Conservation (phyloP, 257 asterid species). For the Fraxinus excelsior region DNA sequence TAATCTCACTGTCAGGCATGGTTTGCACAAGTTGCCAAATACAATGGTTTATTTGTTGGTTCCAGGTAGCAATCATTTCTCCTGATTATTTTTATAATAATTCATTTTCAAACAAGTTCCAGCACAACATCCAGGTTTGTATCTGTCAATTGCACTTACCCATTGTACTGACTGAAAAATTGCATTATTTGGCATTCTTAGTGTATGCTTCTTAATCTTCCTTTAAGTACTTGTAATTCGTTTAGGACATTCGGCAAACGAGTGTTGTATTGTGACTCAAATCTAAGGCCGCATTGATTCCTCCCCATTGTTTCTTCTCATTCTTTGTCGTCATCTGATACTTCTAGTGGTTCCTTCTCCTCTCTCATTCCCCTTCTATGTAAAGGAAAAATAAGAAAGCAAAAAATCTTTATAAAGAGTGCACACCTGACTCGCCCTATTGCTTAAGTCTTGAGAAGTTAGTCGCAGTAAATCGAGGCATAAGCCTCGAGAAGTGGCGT, state of each 20-base stretch:
- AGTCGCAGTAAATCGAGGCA: no score
- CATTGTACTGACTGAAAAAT: background rate
- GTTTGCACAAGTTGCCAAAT: conserved; percentile 82
- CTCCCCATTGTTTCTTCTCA: background rate
- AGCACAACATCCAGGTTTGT: background rate
- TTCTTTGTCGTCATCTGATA: background rate
- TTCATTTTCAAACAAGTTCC: background rate
- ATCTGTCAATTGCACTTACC: background rate
- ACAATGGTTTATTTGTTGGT: conserved; percentile 89
- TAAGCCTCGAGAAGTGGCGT: background rate
- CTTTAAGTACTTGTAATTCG: background rate
- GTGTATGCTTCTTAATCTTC: background rate
- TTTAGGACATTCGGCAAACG: background rate
- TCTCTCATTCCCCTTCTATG: background rate
- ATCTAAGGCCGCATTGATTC: background rate
- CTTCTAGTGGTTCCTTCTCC: background rate
- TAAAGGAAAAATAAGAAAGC: background rate
- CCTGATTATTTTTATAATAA: conserved; percentile 5
- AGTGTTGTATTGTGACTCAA: background rate
- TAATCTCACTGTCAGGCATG: conserved; percentile 68
- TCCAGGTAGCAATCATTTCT: conserved; percentile 66
- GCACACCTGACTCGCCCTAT: background rate
- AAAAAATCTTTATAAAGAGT: background rate
- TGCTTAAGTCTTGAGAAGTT: background rate
- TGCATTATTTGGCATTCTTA: background rate